Evolutionary conservation across 441 rosid genomes (phyloP), one percentile per base, ranked within the genome.

Genomic region (Aquilaria agallochum): DNA sequence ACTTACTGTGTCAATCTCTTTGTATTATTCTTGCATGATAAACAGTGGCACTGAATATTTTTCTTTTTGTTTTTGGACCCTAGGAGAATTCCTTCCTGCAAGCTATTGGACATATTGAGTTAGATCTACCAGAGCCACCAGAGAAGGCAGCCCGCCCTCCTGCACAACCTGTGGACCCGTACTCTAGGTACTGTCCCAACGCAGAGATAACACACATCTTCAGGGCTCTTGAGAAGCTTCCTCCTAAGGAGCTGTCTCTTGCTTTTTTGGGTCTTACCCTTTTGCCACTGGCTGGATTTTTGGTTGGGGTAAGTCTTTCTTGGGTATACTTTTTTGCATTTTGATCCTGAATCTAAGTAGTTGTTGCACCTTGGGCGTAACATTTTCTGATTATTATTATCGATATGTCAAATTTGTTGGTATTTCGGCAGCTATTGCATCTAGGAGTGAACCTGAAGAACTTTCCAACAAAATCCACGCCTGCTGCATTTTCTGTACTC

Each of bases 61-160:
- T 51, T 31, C 56, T 20, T 20, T 9, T 65, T 59, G 6, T 36
- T 64, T 14, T 62, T 64, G n/a, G 54, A 62, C 70, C 68, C 66
- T 31, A 92, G 97, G 97, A 92, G 76, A 89, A 95, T 74, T 95
- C 99, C 56, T 73, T 95, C 70, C 58, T 86, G 53, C 77, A 66
- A 55, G 87, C 75, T 40, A 69, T 95, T 65, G 99, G 94, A 49
- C 76, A 83, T 63, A 40, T 89, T 30, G 97, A 92, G 60, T 66
- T 95, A 50, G 97, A 92, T 77, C 85, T 95, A 58, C 99, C 99
- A 54, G 95, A 89, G 76, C 83, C 90, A 61, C 90, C 97, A 20
- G 99, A 92, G 80, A 95, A 86, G 78, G 97, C 90, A 40, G 74
- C 92, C 31, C 92, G 70, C 36, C 87, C 92, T 56, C 96, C 96